Conservation (phyloP, 306 rosid species). For the Casuarina cunninghamiana region DNA sequence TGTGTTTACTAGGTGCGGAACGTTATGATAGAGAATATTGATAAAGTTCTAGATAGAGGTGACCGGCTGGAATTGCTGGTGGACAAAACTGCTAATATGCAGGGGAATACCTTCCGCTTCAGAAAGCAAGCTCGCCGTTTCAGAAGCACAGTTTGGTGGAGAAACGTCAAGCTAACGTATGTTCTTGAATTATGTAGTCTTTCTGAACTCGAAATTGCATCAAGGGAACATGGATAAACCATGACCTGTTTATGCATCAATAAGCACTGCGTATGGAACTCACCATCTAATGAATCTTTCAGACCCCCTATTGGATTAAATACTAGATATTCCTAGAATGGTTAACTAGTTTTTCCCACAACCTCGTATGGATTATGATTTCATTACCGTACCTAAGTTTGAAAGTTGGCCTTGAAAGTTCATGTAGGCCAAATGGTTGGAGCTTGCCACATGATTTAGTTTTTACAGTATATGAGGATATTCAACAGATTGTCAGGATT, state of each 20-base stretch:
- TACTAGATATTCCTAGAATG: conserved; percentile 4
- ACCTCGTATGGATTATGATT: background rate
- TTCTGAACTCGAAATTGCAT: background rate
- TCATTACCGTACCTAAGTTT: background rate
- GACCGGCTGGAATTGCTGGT: conserved; percentile 94
- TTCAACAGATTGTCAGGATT: conserved; percentile 4
- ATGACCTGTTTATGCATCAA: conserved; percentile 1
- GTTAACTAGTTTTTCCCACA: conserved; percentile 10
- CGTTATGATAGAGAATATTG: conserved; percentile 97
- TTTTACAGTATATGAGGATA: background rate
- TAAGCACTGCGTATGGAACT: background rate
- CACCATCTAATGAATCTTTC: conserved; percentile 14
- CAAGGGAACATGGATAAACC: background rate
- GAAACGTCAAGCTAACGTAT: conserved; percentile 93
- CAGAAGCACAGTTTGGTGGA: conserved; percentile 94
- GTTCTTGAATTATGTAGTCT: conserved; percentile 32
- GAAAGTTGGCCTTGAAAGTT: background rate
- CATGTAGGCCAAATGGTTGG: conserved; percentile 11
- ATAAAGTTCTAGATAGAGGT: conserved; percentile 94
- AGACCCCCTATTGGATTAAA: conserved; percentile 2
- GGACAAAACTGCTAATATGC: conserved; percentile 91
- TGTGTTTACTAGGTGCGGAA: conserved; percentile 61
- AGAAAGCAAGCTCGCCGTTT: conserved; percentile 98
- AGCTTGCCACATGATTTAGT: conserved; percentile 5
- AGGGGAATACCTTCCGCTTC: conserved; percentile 91